These are phyloP conservation scores for Phragmites australis DNA, from an alignment of 176 grass and related monocot genomes.

Conservation along the genomic window DNA sequence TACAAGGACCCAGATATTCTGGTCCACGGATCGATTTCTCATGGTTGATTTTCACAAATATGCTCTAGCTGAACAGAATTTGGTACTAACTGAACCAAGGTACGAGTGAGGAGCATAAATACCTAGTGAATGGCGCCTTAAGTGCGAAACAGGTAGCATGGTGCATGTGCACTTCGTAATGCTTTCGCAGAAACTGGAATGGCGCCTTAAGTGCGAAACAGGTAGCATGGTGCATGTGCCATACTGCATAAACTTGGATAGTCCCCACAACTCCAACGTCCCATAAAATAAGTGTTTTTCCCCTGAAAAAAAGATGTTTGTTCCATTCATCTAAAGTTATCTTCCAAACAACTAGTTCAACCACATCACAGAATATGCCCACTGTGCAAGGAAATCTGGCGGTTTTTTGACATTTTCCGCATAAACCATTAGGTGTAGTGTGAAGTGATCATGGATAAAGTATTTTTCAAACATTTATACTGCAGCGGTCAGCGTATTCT, in stretches of 20 bases:
- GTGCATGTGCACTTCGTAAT: conserved; percentile 33
- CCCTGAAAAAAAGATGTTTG: conserved; percentile 12
- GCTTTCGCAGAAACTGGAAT: conserved; percentile 24
- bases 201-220: conserved; percentile 14
- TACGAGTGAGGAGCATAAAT: too few species aligned
- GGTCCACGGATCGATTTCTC: background rate
- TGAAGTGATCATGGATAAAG: background rate
- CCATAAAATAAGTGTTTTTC: background rate
- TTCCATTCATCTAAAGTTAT: conserved; percentile 48
- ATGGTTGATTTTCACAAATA: background rate
- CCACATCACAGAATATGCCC: conserved; percentile 34
- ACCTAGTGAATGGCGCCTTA: background rate
- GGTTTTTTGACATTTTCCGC: conserved; percentile 3
- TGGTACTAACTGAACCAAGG: background rate
- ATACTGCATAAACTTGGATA: conserved; percentile 17
- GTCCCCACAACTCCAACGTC: conserved; percentile 31
- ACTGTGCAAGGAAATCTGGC: background rate
- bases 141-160: conserved; percentile 18
- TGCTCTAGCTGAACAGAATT: background rate
- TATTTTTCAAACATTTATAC: background rate
- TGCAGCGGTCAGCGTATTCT: background rate
- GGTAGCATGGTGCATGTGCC: conserved; percentile 29
- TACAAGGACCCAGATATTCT: background rate
- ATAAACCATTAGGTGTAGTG: background rate
- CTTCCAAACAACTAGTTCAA: conserved; percentile 38